Evolutionary conservation across 106 monocot species (phyloP).

Genomic region (Xerophyta viscosa): DNA sequence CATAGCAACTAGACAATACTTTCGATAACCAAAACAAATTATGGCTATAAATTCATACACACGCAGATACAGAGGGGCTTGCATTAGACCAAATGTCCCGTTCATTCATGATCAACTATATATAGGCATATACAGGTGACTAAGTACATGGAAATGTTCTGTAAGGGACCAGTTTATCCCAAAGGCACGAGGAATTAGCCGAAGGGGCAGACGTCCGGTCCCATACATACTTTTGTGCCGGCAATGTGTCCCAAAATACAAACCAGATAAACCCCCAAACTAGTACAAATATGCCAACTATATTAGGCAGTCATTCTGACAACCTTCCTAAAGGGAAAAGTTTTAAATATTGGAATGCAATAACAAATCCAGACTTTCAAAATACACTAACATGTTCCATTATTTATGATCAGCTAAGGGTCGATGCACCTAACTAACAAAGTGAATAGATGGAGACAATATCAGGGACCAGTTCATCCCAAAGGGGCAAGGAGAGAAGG

Average conservation of each 20-base stretch:
- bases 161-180: neutral
- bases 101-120: neutral
- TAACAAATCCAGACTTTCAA: neutral
- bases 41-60: too few species aligned
- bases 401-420: conserved; percentile 14
- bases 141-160: neutral
- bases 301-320: neutral
- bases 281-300: too few species aligned
- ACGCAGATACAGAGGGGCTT: too few species aligned
- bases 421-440: conserved; percentile 10
- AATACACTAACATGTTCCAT: conserved; percentile 3
- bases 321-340: neutral
- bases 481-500: conserved; percentile 1
- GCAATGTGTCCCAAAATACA: too few species aligned
- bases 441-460: conserved; percentile 13
- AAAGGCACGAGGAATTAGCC: neutral
- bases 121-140: neutral
- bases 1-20: too few species aligned
- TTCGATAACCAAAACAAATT: too few species aligned
- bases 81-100: too few species aligned
- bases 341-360: neutral
- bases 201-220: neutral
- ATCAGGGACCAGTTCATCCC: conserved; percentile 16
- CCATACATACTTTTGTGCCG: too few species aligned
- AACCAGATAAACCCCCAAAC: neutral